These are phyloP conservation scores for Colletotrichum lindemuthianum DNA, from an alignment of 2,329 filamentous ascomycete genomes.

Conservation along the genomic window DNA sequence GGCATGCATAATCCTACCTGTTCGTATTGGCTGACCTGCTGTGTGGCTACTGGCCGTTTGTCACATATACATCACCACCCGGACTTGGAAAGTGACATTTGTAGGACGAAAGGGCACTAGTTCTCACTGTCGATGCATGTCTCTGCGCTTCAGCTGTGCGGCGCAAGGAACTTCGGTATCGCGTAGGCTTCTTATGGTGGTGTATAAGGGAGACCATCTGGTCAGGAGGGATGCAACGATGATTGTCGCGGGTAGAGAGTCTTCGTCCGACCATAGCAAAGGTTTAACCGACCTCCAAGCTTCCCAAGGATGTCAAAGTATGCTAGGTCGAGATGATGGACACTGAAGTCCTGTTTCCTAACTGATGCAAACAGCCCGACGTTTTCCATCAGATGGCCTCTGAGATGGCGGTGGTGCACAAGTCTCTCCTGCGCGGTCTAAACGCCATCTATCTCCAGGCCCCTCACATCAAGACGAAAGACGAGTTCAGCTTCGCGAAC, in stretches of 20 bases:
- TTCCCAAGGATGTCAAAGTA: constrained; percentile 10
- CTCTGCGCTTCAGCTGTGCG: no score
- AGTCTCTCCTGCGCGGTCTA: constrained; percentile 48
- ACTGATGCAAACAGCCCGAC: neutral
- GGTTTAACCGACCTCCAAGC: neutral
- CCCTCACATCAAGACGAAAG: constrained; percentile 45
- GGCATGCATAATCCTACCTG: no score
- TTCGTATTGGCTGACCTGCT: neutral
- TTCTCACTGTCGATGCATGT: neutral
- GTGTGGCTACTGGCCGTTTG: neutral
- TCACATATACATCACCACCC: no score
- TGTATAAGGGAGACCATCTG: no score
- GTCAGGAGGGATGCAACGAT: no score
- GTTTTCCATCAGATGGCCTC: constrained; percentile 12
- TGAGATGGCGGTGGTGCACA: constrained; percentile 48
- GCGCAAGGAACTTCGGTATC: no score
- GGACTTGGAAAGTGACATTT: neutral
- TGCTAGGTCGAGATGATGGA: neutral
- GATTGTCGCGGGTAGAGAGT: no score
- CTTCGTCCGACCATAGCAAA: no score
- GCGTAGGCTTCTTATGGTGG: no score
- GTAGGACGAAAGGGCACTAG: neutral
- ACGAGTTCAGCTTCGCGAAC: constrained; percentile 46
- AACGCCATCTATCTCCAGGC: constrained; percentile 52
- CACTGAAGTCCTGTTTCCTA: neutral